A percentile compares a stretch with the other conserved stretches of the same genome.
Evolutionary conservation across 2,329 filamentous ascomycete genomes (phyloP).

Genomic region (Fusarium floridanum): DNA sequence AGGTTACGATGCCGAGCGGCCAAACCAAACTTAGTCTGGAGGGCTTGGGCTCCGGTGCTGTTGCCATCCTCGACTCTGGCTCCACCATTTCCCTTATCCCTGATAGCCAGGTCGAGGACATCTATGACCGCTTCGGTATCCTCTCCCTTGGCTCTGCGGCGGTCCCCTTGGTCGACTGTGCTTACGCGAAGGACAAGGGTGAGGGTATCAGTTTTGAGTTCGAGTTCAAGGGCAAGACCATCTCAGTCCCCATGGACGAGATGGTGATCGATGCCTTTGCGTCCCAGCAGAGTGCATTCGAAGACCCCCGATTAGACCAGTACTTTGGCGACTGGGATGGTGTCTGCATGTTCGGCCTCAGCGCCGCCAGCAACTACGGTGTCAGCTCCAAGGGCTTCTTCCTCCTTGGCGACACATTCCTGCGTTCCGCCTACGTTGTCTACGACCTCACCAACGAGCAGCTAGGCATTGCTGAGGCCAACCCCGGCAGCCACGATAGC

Average conservation of each 20-base stretch:
- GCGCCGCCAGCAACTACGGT: slow-evolving; percentile 54
- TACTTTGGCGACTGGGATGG: slow-evolving; percentile 55
- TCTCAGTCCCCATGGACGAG: slow-evolving; percentile 66
- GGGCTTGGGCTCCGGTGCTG: slow-evolving; percentile 63
- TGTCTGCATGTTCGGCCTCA: slow-evolving; percentile 69
- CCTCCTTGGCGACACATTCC: slow-evolving; percentile 70
- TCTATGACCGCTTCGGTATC: slow-evolving; percentile 68
- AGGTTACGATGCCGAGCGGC: slow-evolving; percentile 48
- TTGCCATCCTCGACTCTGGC: slow-evolving; percentile 81
- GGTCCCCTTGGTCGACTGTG: slow-evolving; percentile 66
- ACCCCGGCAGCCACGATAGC: slow-evolving; percentile 59
- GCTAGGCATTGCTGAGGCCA: slow-evolving; percentile 66
- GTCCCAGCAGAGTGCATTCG: slow-evolving; percentile 53
- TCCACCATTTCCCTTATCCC: slow-evolving; percentile 79
- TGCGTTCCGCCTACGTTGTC: slow-evolving; percentile 69
- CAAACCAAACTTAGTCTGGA: slow-evolving; percentile 49
- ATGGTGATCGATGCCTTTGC: slow-evolving; percentile 62
- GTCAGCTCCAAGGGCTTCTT: slow-evolving; percentile 49
- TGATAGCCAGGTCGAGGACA: slow-evolving; percentile 63
- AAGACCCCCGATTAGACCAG: slow-evolving; percentile 51
- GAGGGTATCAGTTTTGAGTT: slow-evolving; percentile 64
- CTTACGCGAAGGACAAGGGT: slow-evolving; percentile 57
- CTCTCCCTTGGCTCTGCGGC: slow-evolving; percentile 55
- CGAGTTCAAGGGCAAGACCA: slow-evolving; percentile 61
- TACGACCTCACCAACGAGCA: slow-evolving; percentile 66